A percentile compares a stretch with the other conserved stretches of the same genome.
These are phyloP conservation scores for Volvox carteri DNA, from an alignment of 163 green algal species.

Conservation along the genomic window DNA sequence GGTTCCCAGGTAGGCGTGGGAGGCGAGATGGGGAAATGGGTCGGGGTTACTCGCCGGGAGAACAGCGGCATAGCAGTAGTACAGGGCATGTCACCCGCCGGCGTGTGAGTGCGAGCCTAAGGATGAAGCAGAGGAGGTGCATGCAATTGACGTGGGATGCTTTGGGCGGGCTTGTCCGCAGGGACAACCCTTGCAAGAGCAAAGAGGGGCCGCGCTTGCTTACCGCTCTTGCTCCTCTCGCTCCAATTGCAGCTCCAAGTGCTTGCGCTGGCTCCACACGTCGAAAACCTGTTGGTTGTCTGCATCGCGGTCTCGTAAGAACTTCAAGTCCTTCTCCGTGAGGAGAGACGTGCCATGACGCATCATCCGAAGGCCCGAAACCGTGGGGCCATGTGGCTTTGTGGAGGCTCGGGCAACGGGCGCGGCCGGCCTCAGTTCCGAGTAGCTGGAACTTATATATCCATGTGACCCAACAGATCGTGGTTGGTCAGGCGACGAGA, in stretches of 20 bases:
- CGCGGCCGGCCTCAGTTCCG: slow-evolving; percentile 16
- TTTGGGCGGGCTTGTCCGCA: no score
- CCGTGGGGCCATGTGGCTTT: slow-evolving; percentile 22
- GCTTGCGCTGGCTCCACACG: slow-evolving; percentile 55
- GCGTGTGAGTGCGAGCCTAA: no score
- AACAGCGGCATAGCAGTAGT: no score
- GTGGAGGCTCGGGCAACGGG: slow-evolving; percentile 3
- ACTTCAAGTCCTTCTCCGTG: slow-evolving; percentile 35
- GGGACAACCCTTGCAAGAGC: no score
- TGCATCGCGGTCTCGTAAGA: slow-evolving; percentile 21
- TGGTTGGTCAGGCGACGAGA: neutral
- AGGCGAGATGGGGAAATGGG: no score
- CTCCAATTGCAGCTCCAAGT: slow-evolving; percentile 31
- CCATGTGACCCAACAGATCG: slow-evolving; percentile 15
- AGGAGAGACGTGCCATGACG: slow-evolving; percentile 16
- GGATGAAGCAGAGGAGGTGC: no score
- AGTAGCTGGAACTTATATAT: slow-evolving; percentile 29
- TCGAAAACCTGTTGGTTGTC: slow-evolving; percentile 48
- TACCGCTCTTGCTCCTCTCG: slow-evolving; percentile 34
- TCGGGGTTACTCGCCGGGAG: no score
- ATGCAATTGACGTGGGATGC: no score
- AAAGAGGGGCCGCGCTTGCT: no score
- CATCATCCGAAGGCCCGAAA: slow-evolving; percentile 4
- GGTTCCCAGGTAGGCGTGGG: no score
- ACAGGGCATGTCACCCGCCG: no score